These are phyloP conservation scores for Lasiodiplodia sp. DNA, from an alignment of 2,329 filamentous ascomycete genomes.

Conservation along the genomic window DNA sequence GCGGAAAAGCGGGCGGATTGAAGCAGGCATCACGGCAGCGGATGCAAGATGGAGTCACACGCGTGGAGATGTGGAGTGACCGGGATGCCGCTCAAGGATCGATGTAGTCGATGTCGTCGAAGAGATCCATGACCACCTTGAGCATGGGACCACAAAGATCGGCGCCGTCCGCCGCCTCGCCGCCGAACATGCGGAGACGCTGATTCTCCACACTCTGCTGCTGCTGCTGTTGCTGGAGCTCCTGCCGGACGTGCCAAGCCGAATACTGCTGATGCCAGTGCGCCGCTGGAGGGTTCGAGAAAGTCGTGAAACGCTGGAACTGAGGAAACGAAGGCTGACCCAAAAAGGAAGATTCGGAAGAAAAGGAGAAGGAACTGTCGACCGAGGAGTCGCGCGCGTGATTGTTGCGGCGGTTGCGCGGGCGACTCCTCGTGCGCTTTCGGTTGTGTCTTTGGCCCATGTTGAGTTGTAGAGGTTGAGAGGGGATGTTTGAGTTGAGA, in stretches of 20 bases:
- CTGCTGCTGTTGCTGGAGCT: slow-evolving; percentile 33
- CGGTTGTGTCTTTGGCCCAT: slow-evolving; percentile 56
- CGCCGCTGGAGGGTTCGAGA: slow-evolving; percentile 33
- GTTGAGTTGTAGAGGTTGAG: slow-evolving; percentile 13
- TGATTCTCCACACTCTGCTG: slow-evolving; percentile 40
- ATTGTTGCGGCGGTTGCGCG: slow-evolving; percentile 47
- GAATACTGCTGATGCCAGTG: slow-evolving; percentile 49
- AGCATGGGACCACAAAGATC: slow-evolving; percentile 54
- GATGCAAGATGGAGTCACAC: neutral
- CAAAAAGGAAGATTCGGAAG: slow-evolving; percentile 39
- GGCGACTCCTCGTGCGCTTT: slow-evolving; percentile 52
- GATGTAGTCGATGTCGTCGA: slow-evolving; percentile 54
- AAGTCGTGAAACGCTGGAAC: slow-evolving; percentile 33
- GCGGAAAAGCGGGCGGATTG: neutral
- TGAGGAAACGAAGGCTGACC: slow-evolving; percentile 40
- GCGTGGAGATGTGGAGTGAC: neutral
- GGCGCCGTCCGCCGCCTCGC: slow-evolving; percentile 51
- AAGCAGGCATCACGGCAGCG: neutral
- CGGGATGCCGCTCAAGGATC: slow-evolving; percentile 42
- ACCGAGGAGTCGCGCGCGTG: slow-evolving; percentile 25
- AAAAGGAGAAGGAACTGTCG: slow-evolving; percentile 31
- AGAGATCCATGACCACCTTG: slow-evolving; percentile 55
- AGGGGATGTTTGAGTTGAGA: neutral
- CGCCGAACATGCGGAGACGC: slow-evolving; percentile 53
- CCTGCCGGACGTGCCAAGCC: slow-evolving; percentile 46